phyloP scores from a whole-genome alignment of 371 early-diverging fungal species.

The Mucor ambiguus region DNA sequence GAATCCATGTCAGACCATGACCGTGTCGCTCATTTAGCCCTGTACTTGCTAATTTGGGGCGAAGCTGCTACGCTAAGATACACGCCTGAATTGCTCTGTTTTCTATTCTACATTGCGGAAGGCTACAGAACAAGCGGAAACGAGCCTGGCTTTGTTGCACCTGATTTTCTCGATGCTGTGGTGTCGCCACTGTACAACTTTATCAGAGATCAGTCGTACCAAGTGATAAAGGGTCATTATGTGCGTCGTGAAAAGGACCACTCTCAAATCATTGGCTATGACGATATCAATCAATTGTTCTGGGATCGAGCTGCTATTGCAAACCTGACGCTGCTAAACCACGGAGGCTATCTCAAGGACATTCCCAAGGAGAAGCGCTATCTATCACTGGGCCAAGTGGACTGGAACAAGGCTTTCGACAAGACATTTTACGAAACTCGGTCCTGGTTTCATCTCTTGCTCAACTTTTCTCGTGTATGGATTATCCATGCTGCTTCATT shows the following conservation, averaged over 20 bases:
- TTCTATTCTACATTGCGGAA: constrained; percentile 77
- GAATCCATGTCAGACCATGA: constrained; percentile 65
- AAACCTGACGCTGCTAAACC: constrained; percentile 58
- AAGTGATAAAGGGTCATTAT: constrained; percentile 72
- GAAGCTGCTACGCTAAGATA: constrained; percentile 86
- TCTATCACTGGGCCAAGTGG: constrained; percentile 56
- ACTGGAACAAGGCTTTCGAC: constrained; percentile 70
- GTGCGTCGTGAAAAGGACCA: constrained; percentile 85
- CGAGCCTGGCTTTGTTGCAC: constrained; percentile 17
- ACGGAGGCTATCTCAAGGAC: constrained; percentile 56
- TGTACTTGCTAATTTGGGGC: constrained; percentile 87
- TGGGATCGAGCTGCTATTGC: constrained; percentile 76
- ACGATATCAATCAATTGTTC: constrained; percentile 89
- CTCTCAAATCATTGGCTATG: constrained; percentile 80
- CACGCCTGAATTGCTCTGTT: constrained; percentile 80
- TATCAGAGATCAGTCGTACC: constrained; percentile 77
- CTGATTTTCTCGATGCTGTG: constrained; percentile 63
- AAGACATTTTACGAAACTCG: constrained; percentile 89
- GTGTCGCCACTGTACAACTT: constrained; percentile 79
- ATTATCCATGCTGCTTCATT: constrained; percentile 79
- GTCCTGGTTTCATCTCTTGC: constrained; percentile 79
- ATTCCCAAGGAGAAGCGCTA: constrained; percentile 67
- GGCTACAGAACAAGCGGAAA: constrained; percentile 56
- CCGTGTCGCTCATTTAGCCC: constrained; percentile 74
- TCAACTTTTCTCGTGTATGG: constrained; percentile 89